A percentile compares a stretch with the other conserved stretches of the same genome.
phyloP scores from a whole-genome alignment of 768 basidiomycete species.

The Mycena chlorophos region DNA sequence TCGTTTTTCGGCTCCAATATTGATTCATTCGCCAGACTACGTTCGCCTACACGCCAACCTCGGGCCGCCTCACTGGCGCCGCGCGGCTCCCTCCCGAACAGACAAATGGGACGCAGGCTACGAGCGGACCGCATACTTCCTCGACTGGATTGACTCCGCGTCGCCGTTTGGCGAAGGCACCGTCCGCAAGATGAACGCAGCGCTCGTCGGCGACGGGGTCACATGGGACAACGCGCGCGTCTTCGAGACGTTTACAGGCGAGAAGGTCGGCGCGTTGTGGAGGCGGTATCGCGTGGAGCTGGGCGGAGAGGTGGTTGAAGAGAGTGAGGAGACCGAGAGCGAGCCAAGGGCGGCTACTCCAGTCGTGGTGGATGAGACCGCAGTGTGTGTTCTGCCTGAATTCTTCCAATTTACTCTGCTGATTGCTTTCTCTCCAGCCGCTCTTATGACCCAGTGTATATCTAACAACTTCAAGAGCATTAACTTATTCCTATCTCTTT shows the following conservation, averaged over 20 bases:
- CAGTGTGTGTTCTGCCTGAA: neutral
- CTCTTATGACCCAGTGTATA: slow-evolving; percentile 14
- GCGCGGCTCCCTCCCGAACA: slow-evolving; percentile 29
- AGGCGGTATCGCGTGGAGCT: slow-evolving; percentile 48
- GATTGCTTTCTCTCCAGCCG: slow-evolving; percentile 12
- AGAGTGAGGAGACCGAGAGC: neutral
- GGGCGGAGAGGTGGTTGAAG: slow-evolving; percentile 16
- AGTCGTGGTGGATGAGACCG: neutral
- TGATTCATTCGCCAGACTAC: slow-evolving; percentile 51
- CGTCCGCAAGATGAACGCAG: slow-evolving; percentile 57
- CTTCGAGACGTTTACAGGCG: slow-evolving; percentile 55
- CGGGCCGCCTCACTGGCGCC: slow-evolving; percentile 71
- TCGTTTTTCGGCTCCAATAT: neutral
- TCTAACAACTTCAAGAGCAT: too few relatives aligned
- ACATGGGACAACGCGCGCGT: slow-evolving; percentile 46
- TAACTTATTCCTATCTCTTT: too few relatives aligned
- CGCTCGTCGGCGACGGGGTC: slow-evolving; percentile 43
- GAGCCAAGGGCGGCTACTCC: neutral
- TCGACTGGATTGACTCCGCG: slow-evolving; percentile 63
- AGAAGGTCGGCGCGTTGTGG: slow-evolving; percentile 59
- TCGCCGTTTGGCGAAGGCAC: slow-evolving; percentile 47
- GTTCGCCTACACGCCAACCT: slow-evolving; percentile 62
- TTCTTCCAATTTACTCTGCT: slow-evolving; percentile 1
- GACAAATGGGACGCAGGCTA: slow-evolving; percentile 77
- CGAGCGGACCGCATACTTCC: slow-evolving; percentile 70